These are phyloP conservation scores for Helotiales sp. DNA, from an alignment of 2,329 filamentous ascomycete genomes.

Conservation along the genomic window DNA sequence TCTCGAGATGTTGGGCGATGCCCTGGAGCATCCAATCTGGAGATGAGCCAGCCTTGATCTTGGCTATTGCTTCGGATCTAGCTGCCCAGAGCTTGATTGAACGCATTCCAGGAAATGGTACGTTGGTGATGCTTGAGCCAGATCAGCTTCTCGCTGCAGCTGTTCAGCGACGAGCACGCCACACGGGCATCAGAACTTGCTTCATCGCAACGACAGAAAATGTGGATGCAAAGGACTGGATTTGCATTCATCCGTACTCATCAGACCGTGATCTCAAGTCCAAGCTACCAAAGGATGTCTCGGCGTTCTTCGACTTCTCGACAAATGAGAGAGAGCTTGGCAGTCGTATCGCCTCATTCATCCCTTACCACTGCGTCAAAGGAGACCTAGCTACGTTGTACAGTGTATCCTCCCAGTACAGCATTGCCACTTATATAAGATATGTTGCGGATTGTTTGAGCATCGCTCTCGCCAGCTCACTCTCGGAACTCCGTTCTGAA, in stretches of 20 bases:
- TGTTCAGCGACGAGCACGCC: neutral
- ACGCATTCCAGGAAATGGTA: neutral
- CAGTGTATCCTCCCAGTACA: neutral
- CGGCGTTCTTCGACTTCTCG: slow-evolving; percentile 6
- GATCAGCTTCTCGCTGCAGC: neutral
- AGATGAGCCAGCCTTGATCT: slow-evolving; percentile 1
- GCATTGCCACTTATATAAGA: too few species aligned
- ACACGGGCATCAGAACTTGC: neutral
- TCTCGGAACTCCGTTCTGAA: neutral
- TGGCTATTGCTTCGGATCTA: slow-evolving; percentile 1
- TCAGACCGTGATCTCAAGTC: slow-evolving; percentile 1
- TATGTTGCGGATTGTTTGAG: slow-evolving; percentile 1
- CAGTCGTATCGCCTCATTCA: neutral
- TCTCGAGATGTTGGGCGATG: neutral
- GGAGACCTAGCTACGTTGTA: neutral
- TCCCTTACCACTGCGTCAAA: neutral
- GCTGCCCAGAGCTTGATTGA: neutral
- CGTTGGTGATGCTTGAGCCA: slow-evolving; percentile 6
- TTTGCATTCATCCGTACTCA: neutral
- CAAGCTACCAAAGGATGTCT: neutral
- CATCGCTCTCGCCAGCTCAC: slow-evolving; percentile 3
- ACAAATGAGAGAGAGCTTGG: neutral
- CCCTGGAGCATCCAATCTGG: slow-evolving; percentile 3
- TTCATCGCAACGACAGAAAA: neutral
- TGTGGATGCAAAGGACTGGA: neutral